These are phyloP conservation scores for Pleodorina starrii DNA, from an alignment of 139 green algal genomes.

Conservation along the genomic window DNA sequence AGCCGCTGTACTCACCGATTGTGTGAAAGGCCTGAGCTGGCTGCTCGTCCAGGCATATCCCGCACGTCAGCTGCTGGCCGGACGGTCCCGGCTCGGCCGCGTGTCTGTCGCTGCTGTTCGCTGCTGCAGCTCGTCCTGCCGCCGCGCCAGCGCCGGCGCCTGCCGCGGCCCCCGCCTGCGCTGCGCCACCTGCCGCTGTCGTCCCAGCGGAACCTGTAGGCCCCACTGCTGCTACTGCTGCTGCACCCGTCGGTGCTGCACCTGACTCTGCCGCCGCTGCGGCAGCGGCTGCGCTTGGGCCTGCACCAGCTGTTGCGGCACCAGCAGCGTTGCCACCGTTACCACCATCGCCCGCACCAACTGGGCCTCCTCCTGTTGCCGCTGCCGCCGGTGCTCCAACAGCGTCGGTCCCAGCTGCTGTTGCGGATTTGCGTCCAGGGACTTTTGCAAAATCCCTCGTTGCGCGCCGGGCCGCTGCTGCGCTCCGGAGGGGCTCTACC, in stretches of 20 bases:
- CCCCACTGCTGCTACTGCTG: neutral
- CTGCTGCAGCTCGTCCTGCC: neutral
- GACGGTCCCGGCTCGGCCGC: neutral
- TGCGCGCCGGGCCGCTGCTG: no score
- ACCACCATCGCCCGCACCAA: no score
- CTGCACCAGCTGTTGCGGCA: neutral
- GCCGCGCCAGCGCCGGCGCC: neutral
- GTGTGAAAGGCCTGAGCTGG: constrained; percentile 19
- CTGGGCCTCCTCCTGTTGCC: no score
- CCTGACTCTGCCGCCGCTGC: neutral
- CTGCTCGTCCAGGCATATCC: constrained; percentile 42
- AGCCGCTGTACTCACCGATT: neutral
- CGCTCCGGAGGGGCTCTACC: no score
- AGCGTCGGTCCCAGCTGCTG: no score
- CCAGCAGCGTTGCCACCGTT: no score
- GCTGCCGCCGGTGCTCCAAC: no score
- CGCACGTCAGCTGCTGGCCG: constrained; percentile 15
- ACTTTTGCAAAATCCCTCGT: no score
- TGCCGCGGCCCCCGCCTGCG: neutral
- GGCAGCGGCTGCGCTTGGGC: neutral
- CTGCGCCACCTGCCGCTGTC: neutral
- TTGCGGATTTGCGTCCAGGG: no score
- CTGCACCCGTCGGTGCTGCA: neutral
- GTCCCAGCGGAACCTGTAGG: neutral
- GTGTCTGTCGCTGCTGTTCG: neutral